Evolutionary conservation across 371 early-diverging fungal species (phyloP), one percentile per base, ranked within the genome.

Genomic region (Fennellomyces sp.): DNA sequence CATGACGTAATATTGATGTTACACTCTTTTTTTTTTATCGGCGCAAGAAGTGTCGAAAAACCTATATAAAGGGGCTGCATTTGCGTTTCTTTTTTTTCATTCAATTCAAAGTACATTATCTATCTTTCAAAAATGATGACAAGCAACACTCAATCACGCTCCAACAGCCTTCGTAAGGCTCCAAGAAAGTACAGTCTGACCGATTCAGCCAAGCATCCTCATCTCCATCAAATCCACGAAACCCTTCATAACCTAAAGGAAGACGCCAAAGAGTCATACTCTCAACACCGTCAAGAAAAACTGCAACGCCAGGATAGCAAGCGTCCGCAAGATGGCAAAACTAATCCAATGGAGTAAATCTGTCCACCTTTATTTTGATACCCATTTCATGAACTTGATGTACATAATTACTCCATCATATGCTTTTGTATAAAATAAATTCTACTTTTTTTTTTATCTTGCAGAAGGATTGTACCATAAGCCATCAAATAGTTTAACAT

Each of bases 401-500:
- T n/a, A n/a, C n/a, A n/a, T n/a, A n/a, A n/a, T n/a, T n/a, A n/a
- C n/a, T n/a, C n/a, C n/a, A 21, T 30, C 36, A 7, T 30, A 36
- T 25, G 7, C 28, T 26, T 42, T 7, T 42, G 45, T 42, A 42
- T 45, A 45, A 30, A 25, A 8, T 53, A 35, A 36, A 38, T 27
- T 27, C 15, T 39, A 35, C 39, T 19, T 36, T 21, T 12, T 23
- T 17, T 2, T 53, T 35, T 52, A 57, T 50, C 57, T 50, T 17
- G 38, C 45, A 1, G 26, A 51, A 28, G 36, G 60, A 35, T 56
- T 65, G 56, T 68, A 68, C 69, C 72, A 81, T 59, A 81, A 59
- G 11, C 70, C 73, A 66, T 81, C 81, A 68, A 81, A 76, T 25
- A 81, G 15, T 50, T 68, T 73, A 31, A 72, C 74, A 52, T 81